phyloP scores from a whole-genome alignment of 805 yeast genomes.

The Saturnispora dispora region DNA sequence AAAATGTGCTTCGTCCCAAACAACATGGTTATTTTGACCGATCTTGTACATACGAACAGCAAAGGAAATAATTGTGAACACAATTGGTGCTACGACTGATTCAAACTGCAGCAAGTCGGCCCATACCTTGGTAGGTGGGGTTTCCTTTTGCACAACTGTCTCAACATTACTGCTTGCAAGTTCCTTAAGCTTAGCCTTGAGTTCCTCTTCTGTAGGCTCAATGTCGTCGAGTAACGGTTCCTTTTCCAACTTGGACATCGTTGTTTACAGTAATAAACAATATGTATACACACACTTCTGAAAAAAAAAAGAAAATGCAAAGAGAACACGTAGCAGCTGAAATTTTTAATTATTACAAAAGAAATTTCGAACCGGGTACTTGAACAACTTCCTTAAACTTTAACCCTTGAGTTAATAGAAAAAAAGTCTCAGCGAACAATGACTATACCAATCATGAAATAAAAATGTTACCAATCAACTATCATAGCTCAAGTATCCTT shows the following conservation, averaged over 20 bases:
- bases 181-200: slow-evolving; percentile 24
- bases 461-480: too few relatives aligned
- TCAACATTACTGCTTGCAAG: slow-evolving; percentile 19
- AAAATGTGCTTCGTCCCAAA: slow-evolving; percentile 90
- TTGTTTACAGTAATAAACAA: neutral
- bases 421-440: too few relatives aligned
- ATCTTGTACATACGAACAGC: slow-evolving; percentile 62
- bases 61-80: slow-evolving; percentile 63
- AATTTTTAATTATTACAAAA: too few relatives aligned
- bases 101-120: slow-evolving; percentile 19
- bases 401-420: neutral
- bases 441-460: too few relatives aligned
- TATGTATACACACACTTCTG: neutral
- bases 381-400: neutral
- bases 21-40: slow-evolving; percentile 48
- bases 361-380: neutral
- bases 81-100: slow-evolving; percentile 40
- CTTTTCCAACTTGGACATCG: slow-evolving; percentile 6
- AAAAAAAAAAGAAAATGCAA: slow-evolving; percentile 2
- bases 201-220: slow-evolving; percentile 22
- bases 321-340: slow-evolving; percentile 8
- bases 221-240: slow-evolving; percentile 8
- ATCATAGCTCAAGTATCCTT: too few relatives aligned
- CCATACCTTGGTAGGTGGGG: slow-evolving; percentile 11
- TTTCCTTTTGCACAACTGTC: slow-evolving; percentile 11